Percentiles rank a stretch among this genome's conserved stretches.
Conservation (phyloP, 768 basidiomycete species). For the Gautieria morchelliformis region DNA sequence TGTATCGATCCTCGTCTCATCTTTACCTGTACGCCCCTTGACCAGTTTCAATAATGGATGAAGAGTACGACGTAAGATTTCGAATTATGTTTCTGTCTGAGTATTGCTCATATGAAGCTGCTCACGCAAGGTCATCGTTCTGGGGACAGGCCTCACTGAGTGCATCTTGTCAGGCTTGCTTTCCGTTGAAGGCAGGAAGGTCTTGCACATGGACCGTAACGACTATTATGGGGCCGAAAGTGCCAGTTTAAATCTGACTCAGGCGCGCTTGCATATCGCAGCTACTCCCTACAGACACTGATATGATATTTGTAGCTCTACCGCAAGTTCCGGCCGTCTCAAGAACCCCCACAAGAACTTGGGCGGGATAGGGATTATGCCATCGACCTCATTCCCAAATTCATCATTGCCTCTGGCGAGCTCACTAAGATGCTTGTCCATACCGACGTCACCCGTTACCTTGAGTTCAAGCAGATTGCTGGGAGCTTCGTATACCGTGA, state of each 20-base stretch:
- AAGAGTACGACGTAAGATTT: slow-evolving; percentile 83
- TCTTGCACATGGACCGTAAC: slow-evolving; percentile 96
- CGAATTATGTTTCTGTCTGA: background rate
- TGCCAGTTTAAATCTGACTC: slow-evolving; percentile 93
- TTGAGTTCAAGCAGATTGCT: slow-evolving; percentile 99
- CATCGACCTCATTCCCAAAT: slow-evolving; percentile 96
- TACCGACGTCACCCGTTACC: slow-evolving; percentile 96
- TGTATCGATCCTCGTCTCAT: background rate
- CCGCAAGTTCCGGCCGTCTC: slow-evolving; percentile 82
- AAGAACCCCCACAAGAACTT: slow-evolving; percentile 69
- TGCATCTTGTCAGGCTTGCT: slow-evolving; percentile 96
- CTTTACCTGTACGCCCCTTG: background rate
- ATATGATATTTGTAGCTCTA: slow-evolving; percentile 54
- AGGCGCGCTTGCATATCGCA: slow-evolving; percentile 42
- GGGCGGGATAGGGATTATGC: slow-evolving; percentile 98
- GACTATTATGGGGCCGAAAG: slow-evolving; percentile 99
- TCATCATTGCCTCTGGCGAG: slow-evolving; percentile 97
- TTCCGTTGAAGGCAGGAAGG: slow-evolving; percentile 99
- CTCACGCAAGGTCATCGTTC: slow-evolving; percentile 61
- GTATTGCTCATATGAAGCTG: background rate
- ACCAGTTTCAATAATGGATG: slow-evolving; percentile 65
- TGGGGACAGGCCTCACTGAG: slow-evolving; percentile 96
- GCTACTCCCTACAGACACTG: slow-evolving; percentile 11
- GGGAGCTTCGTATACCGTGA: slow-evolving; percentile 97
- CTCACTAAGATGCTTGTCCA: slow-evolving; percentile 97